Percentiles rank a stretch among this genome's conserved stretches.
Evolutionary conservation across 495 filamentous ascomycete species (phyloP).

Genomic region (Lindgomyces ingoldianus): DNA sequence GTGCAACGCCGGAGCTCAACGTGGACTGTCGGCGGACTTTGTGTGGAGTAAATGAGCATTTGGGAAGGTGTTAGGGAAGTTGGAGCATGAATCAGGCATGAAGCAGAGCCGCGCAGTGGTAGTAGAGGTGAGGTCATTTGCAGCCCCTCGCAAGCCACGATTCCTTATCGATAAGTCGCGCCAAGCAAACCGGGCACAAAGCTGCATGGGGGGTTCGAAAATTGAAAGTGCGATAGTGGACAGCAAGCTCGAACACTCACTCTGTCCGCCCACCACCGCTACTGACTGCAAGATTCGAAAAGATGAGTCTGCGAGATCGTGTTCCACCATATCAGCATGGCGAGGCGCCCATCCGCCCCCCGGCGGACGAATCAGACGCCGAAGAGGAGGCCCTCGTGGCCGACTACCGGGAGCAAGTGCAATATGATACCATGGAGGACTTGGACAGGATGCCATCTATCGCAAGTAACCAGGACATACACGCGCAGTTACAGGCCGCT

Average conservation of each 20-base stretch:
- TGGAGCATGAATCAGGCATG: too few relatives aligned
- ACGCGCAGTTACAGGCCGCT: slow-evolving; percentile 82
- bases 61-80: too few relatives aligned
- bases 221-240: background rate
- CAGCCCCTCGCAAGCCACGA: too few relatives aligned
- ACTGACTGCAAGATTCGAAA: background rate
- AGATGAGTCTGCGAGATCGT: slow-evolving; percentile 32
- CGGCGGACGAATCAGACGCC: slow-evolving; percentile 80
- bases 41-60: too few relatives aligned
- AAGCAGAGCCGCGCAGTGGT: too few relatives aligned
- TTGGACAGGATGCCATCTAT: slow-evolving; percentile 59
- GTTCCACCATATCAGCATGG: slow-evolving; percentile 8
- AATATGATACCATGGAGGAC: slow-evolving; percentile 82
- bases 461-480: slow-evolving; percentile 66
- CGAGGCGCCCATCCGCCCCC: slow-evolving; percentile 24
- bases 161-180: slow-evolving; percentile 7
- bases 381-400: slow-evolving; percentile 92
- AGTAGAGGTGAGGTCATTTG: too few relatives aligned
- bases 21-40: background rate
- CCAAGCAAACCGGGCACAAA: background rate
- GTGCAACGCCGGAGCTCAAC: background rate
- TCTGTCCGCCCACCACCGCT: background rate
- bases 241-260: background rate
- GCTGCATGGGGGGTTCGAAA: background rate
- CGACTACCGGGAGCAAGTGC: slow-evolving; percentile 93